Evolutionary conservation across 2,329 filamentous ascomycete species (phyloP).

Genomic region (Ascosphaera apis): DNA sequence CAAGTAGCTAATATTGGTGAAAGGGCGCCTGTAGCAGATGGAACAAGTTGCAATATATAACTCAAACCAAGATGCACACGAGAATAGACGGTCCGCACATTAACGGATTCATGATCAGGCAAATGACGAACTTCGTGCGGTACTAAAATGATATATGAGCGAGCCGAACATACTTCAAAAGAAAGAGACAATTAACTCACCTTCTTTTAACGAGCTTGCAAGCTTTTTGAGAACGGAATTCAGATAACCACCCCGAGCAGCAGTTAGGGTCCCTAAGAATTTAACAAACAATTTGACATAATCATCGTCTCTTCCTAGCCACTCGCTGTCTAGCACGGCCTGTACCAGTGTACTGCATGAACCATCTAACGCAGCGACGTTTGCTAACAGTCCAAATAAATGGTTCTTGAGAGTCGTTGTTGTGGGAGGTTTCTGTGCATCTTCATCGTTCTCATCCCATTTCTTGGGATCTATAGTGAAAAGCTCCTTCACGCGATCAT

Average conservation of each 20-base stretch:
- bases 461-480: constrained; percentile 26
- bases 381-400: constrained; percentile 33
- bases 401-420: constrained; percentile 32
- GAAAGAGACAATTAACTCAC: not conserved
- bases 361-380: constrained; percentile 30
- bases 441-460: constrained; percentile 11
- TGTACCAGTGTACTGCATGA: constrained; percentile 35
- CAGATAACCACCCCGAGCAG: constrained; percentile 61
- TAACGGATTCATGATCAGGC: constrained; percentile 33
- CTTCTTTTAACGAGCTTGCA: constrained; percentile 10
- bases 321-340: constrained; percentile 33
- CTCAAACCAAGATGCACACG: constrained; percentile 55
- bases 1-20: constrained; percentile 41
- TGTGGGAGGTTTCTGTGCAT: constrained; percentile 24
- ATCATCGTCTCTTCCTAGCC: constrained; percentile 36
- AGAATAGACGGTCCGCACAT: constrained; percentile 40
- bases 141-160: constrained; percentile 12
- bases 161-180: not conserved
- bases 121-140: constrained; percentile 31
- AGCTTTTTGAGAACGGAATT: constrained; percentile 55
- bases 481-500: constrained; percentile 31
- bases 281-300: constrained; percentile 34
- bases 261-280: constrained; percentile 43
- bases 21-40: constrained; percentile 50
- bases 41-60: constrained; percentile 58